These are phyloP conservation scores for Talaromyces pinophilus DNA, from an alignment of 2,329 filamentous ascomycete species.

Conservation along the genomic window DNA sequence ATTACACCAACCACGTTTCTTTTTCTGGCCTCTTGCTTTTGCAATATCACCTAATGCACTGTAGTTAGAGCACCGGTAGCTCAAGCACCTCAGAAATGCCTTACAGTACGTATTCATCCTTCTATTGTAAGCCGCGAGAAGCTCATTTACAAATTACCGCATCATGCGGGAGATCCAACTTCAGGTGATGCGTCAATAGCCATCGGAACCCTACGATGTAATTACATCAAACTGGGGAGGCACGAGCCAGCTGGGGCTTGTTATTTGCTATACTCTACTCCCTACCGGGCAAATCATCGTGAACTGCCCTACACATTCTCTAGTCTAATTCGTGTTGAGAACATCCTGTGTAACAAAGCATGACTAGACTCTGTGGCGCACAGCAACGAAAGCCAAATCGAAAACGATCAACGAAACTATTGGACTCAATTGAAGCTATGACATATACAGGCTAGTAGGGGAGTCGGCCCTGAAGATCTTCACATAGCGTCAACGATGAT, in stretches of 20 bases:
- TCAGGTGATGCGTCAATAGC: neutral
- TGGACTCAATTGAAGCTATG: neutral
- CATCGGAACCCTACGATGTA: neutral
- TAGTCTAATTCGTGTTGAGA: no score
- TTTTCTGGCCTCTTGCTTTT: neutral
- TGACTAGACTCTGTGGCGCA: neutral
- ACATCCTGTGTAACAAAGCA: neutral
- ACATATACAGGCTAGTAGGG: neutral
- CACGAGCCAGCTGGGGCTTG: neutral
- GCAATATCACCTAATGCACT: neutral
- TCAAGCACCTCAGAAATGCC: neutral
- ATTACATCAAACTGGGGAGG: neutral
- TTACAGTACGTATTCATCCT: neutral
- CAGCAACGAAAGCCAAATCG: neutral
- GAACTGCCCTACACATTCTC: neutral
- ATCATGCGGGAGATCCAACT: neutral
- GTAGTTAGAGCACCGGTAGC: neutral
- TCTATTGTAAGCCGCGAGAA: neutral
- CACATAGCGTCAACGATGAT: neutral
- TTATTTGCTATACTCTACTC: neutral
- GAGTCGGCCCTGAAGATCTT: neutral
- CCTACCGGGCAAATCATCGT: neutral
- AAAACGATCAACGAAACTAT: neutral
- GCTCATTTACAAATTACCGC: neutral
- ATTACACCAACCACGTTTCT: neutral